Percentiles rank a stretch among this genome's conserved stretches.
phyloP scores from a whole-genome alignment of 2,329 filamentous ascomycete genomes.

The Penicillium sp. region DNA sequence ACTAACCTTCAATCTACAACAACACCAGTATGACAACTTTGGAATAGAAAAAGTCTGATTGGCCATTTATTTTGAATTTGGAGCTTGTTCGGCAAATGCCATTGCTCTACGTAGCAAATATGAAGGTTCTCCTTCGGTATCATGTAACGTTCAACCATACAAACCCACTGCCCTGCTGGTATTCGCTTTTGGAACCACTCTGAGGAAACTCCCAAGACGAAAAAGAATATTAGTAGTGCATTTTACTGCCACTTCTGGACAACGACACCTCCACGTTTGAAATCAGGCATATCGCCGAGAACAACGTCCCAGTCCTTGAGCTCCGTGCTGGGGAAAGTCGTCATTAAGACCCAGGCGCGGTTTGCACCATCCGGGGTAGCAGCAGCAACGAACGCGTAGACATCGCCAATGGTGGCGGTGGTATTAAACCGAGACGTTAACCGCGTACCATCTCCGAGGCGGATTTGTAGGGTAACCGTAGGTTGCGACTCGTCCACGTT shows the following conservation, averaged over 20 bases:
- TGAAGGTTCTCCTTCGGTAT: neutral
- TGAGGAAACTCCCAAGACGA: neutral
- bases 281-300: slow-evolving; percentile 49
- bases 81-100: neutral
- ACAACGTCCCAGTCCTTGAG: slow-evolving; percentile 53
- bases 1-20: slow-evolving; percentile 12
- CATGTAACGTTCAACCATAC: slow-evolving; percentile 4
- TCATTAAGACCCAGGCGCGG: slow-evolving; percentile 61
- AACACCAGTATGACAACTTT: neutral
- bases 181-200: slow-evolving; percentile 8
- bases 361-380: slow-evolving; percentile 50
- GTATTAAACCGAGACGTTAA: slow-evolving; percentile 64
- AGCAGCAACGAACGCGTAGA: slow-evolving; percentile 60
- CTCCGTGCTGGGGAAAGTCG: slow-evolving; percentile 64
- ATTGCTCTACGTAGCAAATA: slow-evolving; percentile 5
- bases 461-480: slow-evolving; percentile 59
- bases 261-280: slow-evolving; percentile 51
- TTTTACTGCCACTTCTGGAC: slow-evolving; percentile 49
- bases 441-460: slow-evolving; percentile 62
- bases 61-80: neutral
- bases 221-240: neutral
- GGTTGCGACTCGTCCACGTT: slow-evolving; percentile 58
- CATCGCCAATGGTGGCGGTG: slow-evolving; percentile 62
- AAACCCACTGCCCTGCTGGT: neutral
- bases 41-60: neutral